Base-by-base conservation (phyloP, 352 stramenopile genomes). In the Phytophthora palmivora region DNA sequence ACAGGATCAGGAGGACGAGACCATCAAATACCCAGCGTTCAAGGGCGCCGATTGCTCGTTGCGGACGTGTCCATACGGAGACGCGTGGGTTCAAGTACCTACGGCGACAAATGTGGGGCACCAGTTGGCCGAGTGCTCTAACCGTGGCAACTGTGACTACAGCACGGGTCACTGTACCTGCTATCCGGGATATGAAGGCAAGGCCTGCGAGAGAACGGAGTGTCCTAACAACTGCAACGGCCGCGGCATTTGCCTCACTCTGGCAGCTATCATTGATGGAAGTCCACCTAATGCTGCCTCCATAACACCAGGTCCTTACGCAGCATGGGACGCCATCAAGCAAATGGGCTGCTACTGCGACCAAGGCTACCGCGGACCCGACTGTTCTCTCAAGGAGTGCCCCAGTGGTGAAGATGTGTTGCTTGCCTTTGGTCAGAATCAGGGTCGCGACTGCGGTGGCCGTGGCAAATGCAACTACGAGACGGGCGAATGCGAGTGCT, bases 331-430 rank as follows among this genome's bases (percentile, higher is more conserved):
- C 66, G 82, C 74, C 18, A 70, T 81, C 37, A 98, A 98, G 78
- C 86, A 97, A 52, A 94, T 98, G 63, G 96, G 95, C 47, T 98
- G 96, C 81, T 91, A 88, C 69, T 99, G 96, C 61, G 96, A 99
- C 68, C 65, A 92, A 30, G 96, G 96, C 34, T 98, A 92, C 73
- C 88, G 94, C 64, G 96, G 96, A 3, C 91, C 96, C 0, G 96
- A 99, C 76, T 99, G 96, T 72, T 98, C 88, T 43, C 76, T 98
- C 34, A 96, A 97, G 69, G 94, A 98, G 66, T 99, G 96, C 54
- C 96, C 95, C 12, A 98, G 92, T 22, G 90, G 90, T 4, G 11
- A 56, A 5, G 96, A 99, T 61, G 82, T 98, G 21, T 73, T 99
- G 66, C 72, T 89, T 2, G 92, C 94, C 15, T 79, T 87, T 62